Conservation (phyloP, 352 stramenopile genomes). For the Phytophthora kernoviae region DNA sequence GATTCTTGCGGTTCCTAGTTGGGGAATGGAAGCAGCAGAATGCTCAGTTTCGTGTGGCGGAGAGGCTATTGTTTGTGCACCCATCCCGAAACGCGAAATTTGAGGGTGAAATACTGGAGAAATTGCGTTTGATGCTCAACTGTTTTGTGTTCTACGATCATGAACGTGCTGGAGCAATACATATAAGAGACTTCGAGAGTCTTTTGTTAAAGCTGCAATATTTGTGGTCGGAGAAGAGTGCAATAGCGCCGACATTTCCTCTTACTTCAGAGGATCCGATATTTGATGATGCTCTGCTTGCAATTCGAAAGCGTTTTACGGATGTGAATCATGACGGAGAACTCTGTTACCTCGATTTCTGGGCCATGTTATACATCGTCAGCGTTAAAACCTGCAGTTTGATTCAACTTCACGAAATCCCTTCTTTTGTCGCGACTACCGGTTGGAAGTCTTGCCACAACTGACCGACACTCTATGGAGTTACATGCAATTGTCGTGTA, state of each 20-base stretch:
- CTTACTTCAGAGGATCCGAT: constrained; percentile 33
- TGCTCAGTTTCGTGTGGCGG: constrained; percentile 49
- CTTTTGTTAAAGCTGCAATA: constrained; percentile 65
- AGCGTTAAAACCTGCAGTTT: constrained; percentile 54
- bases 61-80: constrained; percentile 54
- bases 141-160: constrained; percentile 81
- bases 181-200: constrained; percentile 52
- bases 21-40: constrained; percentile 78
- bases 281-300: constrained; percentile 61
- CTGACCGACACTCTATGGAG: constrained; percentile 47
- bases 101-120: constrained; percentile 43
- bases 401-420: constrained; percentile 71
- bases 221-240: constrained; percentile 59
- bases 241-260: neutral
- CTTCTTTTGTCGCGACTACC: constrained; percentile 80
- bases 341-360: constrained; percentile 86
- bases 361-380: constrained; percentile 83
- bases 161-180: constrained; percentile 53
- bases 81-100: constrained; percentile 22
- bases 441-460: constrained; percentile 66
- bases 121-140: constrained; percentile 66
- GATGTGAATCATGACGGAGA: constrained; percentile 62
- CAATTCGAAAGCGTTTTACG: constrained; percentile 48
- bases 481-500: constrained; percentile 70
- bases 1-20: constrained; percentile 65